Conservation (phyloP, 768 basidiomycete genomes). For the Rhizopogon vulgaris region DNA sequence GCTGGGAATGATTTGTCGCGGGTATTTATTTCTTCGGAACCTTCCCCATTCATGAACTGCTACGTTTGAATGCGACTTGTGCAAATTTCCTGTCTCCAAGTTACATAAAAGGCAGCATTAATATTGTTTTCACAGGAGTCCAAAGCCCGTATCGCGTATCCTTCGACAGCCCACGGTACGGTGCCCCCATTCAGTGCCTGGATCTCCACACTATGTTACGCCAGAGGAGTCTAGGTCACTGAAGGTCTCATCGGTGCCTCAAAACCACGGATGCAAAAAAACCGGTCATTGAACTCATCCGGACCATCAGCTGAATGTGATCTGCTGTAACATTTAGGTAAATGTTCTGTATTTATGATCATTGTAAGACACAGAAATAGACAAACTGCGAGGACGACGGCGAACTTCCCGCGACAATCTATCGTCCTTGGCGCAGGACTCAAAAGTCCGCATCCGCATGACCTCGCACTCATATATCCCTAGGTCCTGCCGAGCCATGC, state of each 20-base stretch:
- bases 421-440: no score
- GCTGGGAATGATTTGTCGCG: constrained; percentile 16
- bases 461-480: background rate
- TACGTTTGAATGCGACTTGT: constrained; percentile 2
- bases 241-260: constrained; percentile 3
- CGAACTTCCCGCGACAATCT: background rate
- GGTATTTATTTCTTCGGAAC: constrained; percentile 1
- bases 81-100: constrained; percentile 10
- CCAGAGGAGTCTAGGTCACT: background rate
- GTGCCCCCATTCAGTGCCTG: constrained; percentile 5
- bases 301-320: background rate
- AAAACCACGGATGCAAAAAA: background rate
- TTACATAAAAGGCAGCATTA: constrained; percentile 1
- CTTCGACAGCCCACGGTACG: background rate
- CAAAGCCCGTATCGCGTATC: constrained; percentile 14
- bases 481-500: no score
- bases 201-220: constrained; percentile 7
- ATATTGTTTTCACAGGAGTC: constrained; percentile 11
- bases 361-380: background rate
- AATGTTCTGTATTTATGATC: background rate
- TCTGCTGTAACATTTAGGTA: background rate
- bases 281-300: background rate
- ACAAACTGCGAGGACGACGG: background rate
- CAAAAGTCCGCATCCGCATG: background rate
- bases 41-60: constrained; percentile 6